Evolutionary conservation across 2,329 filamentous ascomycete species (phyloP), one percentile per base, ranked within the genome.

Genomic region (Fusarium udum): DNA sequence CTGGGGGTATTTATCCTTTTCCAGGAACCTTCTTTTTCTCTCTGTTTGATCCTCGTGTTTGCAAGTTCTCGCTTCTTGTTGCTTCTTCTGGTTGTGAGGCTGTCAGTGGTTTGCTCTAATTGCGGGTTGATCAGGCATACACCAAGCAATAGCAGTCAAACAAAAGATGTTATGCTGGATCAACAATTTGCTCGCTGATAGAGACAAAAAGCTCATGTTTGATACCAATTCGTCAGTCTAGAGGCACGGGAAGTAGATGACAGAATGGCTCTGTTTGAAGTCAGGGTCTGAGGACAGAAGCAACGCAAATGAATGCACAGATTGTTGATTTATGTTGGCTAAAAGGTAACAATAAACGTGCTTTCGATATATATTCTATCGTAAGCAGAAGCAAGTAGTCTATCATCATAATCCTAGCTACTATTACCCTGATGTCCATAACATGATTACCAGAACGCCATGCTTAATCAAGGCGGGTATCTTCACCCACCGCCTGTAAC

Each of bases 1-100:
- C 22, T 31, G 14, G 24, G 37, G 40, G 37, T 58, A 63, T 69
- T 69, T 74, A 67, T 74, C 51, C 56, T 22, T 65, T 72, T 61
- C 20, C 22, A 6, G 22, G 6, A 28, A 18, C 15, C 13, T 22
- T 26, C 11, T 40, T 10, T 31, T 34, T 37, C n/a, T n/a, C 24
- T n/a, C 18, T 32, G 6, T 16, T 34, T 20, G 11, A 22, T 24
- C 20, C n/a, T 34, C 4, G 10, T 36, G 39, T 37, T 45, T 55
- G 49, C 26, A 46, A 22, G n/a, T 20, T 31, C 16, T 69, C 46
- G 49, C 39, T 46, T 64, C 24, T 37, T 24, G 14, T 39, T 42
- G 24, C 37, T 45, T 37, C 8, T 51, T 69, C 24, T 34, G 24
- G 26, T 7, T 9, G 39, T 34, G 13, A 34, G 32, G 26, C 24